Conservation (phyloP, 768 basidiomycete species). For the Pulveroboletus sp. region DNA sequence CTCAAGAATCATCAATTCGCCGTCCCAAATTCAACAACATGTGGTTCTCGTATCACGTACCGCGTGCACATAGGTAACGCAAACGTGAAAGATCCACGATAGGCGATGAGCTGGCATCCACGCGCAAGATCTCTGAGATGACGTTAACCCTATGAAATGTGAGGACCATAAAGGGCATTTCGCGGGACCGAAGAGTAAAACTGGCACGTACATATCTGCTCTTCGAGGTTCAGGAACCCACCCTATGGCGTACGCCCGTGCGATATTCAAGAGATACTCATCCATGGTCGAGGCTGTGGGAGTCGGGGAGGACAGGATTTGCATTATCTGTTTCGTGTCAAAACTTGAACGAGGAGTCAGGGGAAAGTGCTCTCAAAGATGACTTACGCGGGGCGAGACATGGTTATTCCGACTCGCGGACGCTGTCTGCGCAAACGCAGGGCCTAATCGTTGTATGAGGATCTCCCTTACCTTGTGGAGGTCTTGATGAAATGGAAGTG, state of each 20-base stretch:
- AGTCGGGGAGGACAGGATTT: constrained; percentile 47
- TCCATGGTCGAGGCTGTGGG: constrained; percentile 58
- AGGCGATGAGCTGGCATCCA: constrained; percentile 36
- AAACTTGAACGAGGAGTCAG: background rate
- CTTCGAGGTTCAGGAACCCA: constrained; percentile 63
- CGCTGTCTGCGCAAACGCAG: constrained; percentile 54
- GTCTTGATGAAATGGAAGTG: constrained; percentile 38
- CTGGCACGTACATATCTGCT: constrained; percentile 53
- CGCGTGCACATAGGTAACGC: constrained; percentile 55
- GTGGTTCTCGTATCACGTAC: constrained; percentile 36
- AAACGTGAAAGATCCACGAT: constrained; percentile 55
- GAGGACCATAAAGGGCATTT: background rate
- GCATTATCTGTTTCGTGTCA: constrained; percentile 43
- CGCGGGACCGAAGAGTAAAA: background rate
- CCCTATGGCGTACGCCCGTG: constrained; percentile 46
- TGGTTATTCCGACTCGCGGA: constrained; percentile 45
- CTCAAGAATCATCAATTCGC: constrained; percentile 2
- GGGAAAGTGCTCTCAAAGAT: background rate
- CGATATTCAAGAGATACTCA: constrained; percentile 50
- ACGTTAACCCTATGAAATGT: constrained; percentile 41
- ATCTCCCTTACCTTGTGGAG: constrained; percentile 51
- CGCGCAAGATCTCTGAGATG: constrained; percentile 60
- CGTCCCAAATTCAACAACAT: background rate
- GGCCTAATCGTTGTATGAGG: constrained; percentile 53
- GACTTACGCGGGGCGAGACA: constrained; percentile 49